Conservation (phyloP, 768 basidiomycete species). For the Mrakia gelida region DNA sequence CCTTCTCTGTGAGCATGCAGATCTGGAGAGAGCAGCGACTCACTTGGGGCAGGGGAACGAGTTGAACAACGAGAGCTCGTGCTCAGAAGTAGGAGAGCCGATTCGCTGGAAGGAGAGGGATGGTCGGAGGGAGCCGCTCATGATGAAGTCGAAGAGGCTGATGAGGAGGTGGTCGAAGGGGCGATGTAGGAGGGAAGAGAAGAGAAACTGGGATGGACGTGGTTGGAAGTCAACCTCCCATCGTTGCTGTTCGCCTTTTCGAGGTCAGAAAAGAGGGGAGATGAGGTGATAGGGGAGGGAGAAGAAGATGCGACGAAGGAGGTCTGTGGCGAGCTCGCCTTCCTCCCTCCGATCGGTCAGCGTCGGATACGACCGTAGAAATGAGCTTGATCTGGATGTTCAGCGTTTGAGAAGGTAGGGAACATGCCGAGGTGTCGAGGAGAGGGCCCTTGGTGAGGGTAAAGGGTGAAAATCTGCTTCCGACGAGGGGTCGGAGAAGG, state of each 20-base stretch:
- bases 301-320: not conserved
- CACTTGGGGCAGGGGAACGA: conserved; percentile 13
- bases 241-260: too few species aligned
- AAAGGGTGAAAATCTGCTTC: too few species aligned
- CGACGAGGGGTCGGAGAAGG: too few species aligned
- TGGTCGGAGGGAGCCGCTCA: not conserved
- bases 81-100: not conserved
- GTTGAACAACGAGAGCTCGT: not conserved
- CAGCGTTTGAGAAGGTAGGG: too few species aligned
- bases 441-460: too few species aligned
- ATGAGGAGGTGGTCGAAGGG: not conserved
- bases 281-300: not conserved
- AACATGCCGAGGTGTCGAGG: too few species aligned
- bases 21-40: not conserved
- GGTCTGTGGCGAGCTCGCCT: not conserved
- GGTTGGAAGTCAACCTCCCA: not conserved
- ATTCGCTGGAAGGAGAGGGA: conserved; percentile 21
- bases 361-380: too few species aligned
- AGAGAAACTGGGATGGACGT: not conserved
- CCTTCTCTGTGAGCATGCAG: not conserved
- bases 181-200: not conserved
- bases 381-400: too few species aligned
- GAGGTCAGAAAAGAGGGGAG: not conserved
- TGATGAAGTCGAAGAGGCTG: not conserved
- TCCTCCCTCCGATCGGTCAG: not conserved